These are phyloP conservation scores for Spatholobus suberectus DNA, from an alignment of 306 rosid genomes.

Conservation along the genomic window DNA sequence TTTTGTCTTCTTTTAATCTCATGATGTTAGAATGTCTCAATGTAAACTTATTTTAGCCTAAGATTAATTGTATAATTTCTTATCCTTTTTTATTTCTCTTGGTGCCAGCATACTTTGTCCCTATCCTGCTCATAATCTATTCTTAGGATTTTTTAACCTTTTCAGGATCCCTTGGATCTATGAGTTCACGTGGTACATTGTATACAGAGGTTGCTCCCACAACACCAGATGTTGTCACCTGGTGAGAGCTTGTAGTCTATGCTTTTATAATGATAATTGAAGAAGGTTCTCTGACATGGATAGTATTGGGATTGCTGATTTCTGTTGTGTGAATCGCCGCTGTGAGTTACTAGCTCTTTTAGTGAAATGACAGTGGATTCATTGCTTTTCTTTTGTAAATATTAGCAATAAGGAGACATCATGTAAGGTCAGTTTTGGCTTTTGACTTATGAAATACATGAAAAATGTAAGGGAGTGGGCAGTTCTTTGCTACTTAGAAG, in stretches of 20 bases:
- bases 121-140: conserved; percentile 24
- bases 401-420: conserved; percentile 12
- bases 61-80: conserved; percentile 7
- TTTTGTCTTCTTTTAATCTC: conserved; percentile 16
- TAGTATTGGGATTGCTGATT: conserved; percentile 17
- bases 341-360: conserved; percentile 5
- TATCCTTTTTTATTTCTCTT: not conserved
- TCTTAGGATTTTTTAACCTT: conserved; percentile 16
- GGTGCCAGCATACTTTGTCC: not conserved
- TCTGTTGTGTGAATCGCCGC: conserved; percentile 15
- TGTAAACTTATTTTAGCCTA: conserved; percentile 15
- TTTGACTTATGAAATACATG: conserved; percentile 9
- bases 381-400: conserved; percentile 18
- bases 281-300: conserved; percentile 8
- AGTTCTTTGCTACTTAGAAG: not conserved
- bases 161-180: conserved; percentile 89
- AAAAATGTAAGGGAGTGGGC: conserved; percentile 2
- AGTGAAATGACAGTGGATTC: conserved; percentile 21
- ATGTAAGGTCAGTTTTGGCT: not conserved
- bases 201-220: conserved; percentile 57
- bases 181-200: conserved; percentile 79
- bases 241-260: conserved; percentile 60
- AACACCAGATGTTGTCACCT: conserved; percentile 62
- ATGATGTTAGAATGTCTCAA: conserved; percentile 8
- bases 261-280: conserved; percentile 2